Conservation (phyloP, 768 basidiomycete species). For the Boletus eberwhitei region DNA sequence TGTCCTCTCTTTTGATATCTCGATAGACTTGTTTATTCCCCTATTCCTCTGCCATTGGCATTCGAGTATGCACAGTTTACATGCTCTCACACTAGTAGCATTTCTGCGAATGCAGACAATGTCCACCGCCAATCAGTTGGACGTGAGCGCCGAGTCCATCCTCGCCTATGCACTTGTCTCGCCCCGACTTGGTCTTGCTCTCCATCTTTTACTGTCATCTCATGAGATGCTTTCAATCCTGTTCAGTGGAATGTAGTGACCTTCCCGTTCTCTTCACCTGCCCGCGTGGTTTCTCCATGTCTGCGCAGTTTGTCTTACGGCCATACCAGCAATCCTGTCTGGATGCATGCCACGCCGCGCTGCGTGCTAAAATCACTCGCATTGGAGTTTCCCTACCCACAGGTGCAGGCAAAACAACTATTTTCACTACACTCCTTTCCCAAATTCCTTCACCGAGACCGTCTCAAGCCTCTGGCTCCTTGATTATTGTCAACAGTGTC, state of each 20-base stretch:
- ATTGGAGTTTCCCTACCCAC: slow-evolving; percentile 85
- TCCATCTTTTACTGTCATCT: neutral
- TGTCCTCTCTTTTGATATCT: slow-evolving; percentile 33
- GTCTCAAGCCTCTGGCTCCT: slow-evolving; percentile 50
- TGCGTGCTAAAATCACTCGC: slow-evolving; percentile 62
- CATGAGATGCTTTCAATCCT: slow-evolving; percentile 13
- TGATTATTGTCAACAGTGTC: slow-evolving; percentile 86
- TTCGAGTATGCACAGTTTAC: slow-evolving; percentile 19
- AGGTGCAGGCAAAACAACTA: slow-evolving; percentile 86
- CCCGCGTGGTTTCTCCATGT: slow-evolving; percentile 7
- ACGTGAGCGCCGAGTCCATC: neutral
- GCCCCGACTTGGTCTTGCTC: neutral
- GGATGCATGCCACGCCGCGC: slow-evolving; percentile 68
- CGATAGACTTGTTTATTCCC: slow-evolving; percentile 33
- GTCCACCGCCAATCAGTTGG: neutral
- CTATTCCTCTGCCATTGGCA: slow-evolving; percentile 19
- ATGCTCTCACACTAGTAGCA: slow-evolving; percentile 25
- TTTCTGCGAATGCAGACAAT: slow-evolving; percentile 17
- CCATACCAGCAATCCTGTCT: slow-evolving; percentile 88
- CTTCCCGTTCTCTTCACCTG: neutral
- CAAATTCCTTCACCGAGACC: slow-evolving; percentile 48
- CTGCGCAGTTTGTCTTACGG: slow-evolving; percentile 44
- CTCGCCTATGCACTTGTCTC: neutral
- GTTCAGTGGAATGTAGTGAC: slow-evolving; percentile 1
- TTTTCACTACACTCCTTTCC: slow-evolving; percentile 81